phyloP scores from a whole-genome alignment of 2,329 filamentous ascomycete species.

The Beauveria caledonica region DNA sequence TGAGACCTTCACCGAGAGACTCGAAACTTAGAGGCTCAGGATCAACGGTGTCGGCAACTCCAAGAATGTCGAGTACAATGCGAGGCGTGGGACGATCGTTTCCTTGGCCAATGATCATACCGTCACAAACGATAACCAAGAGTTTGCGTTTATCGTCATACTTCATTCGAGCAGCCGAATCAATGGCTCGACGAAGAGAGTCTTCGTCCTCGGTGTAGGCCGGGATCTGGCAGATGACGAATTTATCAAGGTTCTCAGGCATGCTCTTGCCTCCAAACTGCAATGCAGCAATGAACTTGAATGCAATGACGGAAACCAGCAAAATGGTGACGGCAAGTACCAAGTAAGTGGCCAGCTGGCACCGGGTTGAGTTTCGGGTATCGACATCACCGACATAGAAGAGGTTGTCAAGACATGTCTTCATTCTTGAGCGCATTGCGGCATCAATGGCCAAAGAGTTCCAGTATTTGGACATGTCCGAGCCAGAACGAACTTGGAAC shows the following conservation, averaged over 20 bases:
- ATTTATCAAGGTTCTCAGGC: constrained; percentile 96
- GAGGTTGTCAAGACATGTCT: constrained; percentile 80
- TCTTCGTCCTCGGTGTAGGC: constrained; percentile 99
- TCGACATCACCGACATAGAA: constrained; percentile 92
- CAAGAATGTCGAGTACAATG: constrained; percentile 94
- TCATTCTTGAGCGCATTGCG: constrained; percentile 57
- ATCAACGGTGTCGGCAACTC: constrained; percentile 86
- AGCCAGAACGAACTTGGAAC: constrained; percentile 67
- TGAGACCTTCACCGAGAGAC: constrained; percentile 86
- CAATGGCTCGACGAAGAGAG: constrained; percentile 89
- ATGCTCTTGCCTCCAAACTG: constrained; percentile 88
- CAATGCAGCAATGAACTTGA: constrained; percentile 95
- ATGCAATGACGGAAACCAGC: constrained; percentile 72
- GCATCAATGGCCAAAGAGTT: constrained; percentile 54
- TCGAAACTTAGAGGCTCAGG: constrained; percentile 96
- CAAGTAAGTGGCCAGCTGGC: constrained; percentile 83
- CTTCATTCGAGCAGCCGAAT: constrained; percentile 88
- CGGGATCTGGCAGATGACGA: constrained; percentile 94
- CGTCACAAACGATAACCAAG: constrained; percentile 85
- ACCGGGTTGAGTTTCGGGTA: constrained; percentile 77
- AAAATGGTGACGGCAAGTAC: constrained; percentile 77
- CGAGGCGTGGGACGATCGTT: constrained; percentile 93
- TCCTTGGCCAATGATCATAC: constrained; percentile 98
- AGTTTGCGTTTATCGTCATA: constrained; percentile 99
- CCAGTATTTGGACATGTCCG: constrained; percentile 80